These are phyloP conservation scores for Lycium barbarum DNA, from an alignment of 257 asterid species.

Conservation along the genomic window DNA sequence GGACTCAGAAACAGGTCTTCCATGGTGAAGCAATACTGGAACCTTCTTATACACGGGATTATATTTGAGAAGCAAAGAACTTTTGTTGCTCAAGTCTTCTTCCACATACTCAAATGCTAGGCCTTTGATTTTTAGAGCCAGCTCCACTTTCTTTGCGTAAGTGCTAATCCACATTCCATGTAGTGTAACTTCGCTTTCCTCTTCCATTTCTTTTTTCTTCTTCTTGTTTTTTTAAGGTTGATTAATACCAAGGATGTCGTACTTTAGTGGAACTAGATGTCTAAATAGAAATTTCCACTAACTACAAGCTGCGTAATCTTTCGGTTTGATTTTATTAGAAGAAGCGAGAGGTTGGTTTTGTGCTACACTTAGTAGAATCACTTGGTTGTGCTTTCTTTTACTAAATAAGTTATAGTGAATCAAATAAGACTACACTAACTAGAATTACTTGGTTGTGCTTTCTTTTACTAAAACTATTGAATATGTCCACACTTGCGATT, in stretches of 20 bases:
- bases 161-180: constrained; percentile 56
- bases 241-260: not conserved
- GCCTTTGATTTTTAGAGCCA: constrained; percentile 61
- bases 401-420: not conserved
- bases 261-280: not conserved
- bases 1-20: constrained; percentile 23
- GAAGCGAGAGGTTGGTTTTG: not conserved
- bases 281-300: constrained; percentile 15
- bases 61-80: constrained; percentile 19
- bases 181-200: constrained; percentile 42
- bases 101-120: constrained; percentile 49
- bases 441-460: too few relatives aligned
- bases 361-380: not conserved
- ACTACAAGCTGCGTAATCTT: not conserved
- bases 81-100: constrained; percentile 50
- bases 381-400: not conserved
- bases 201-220: constrained; percentile 36
- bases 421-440: not conserved
- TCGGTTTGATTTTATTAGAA: constrained; percentile 1
- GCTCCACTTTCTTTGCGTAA: constrained; percentile 48
- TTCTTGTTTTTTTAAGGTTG: not conserved
- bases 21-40: constrained; percentile 20
- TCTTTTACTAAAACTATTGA: too few relatives aligned
- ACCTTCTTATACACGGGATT: constrained; percentile 21
- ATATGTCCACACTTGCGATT: too few relatives aligned